Base-by-base conservation (phyloP, 2,329 filamentous ascomycete species). In the Thelonectria rubi region DNA sequence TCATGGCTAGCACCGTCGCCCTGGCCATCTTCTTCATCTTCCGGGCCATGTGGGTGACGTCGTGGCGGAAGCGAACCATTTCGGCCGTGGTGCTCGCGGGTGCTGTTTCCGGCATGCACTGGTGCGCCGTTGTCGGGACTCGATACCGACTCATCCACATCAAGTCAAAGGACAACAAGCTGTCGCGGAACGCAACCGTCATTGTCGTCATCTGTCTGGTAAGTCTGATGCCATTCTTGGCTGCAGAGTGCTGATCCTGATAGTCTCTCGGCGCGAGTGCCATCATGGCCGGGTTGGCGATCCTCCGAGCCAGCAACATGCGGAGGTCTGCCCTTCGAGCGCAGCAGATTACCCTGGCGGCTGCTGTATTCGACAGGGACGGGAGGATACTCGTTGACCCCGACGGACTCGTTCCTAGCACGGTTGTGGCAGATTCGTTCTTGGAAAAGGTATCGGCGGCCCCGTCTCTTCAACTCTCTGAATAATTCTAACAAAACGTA, bases 101-200 rank as follows among this genome's bases (percentile, higher is more conserved):
- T 15, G 91, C 90, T 40, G 91, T 95, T 2, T 93, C 89, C 8
- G 91, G 91, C 1, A 95, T 96, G 92, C 92, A 96, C 77, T 96
- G 92, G 90, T 90, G 90, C 57, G 92, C 90, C 26, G 84, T 89
- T 3, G 83, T 86, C 10, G 91, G 91, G 14, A 95, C 91, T 3
- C 74, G 76, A 8, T 95, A 94, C 74, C 82, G 82, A 43, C 76
- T 92, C 52, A 75, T 83, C 65, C 73, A 81, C 46, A 74, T 83
- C 21, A 65, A 63, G 39, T 60, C 66, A 4, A 55, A 67, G 17
- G 64, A 62, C 52, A 79, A 80, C 50, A 66, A 78, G 49, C 75
- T 85, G 26, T 84, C 86, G 9, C 81, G 88, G 50, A 87, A 87
- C 55, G 84, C 86, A 5, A 92, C 90, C 20, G 84, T 93, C 11